Evolutionary conservation across 306 rosid genomes (phyloP).

Genomic region (Alnus glutinosa): DNA sequence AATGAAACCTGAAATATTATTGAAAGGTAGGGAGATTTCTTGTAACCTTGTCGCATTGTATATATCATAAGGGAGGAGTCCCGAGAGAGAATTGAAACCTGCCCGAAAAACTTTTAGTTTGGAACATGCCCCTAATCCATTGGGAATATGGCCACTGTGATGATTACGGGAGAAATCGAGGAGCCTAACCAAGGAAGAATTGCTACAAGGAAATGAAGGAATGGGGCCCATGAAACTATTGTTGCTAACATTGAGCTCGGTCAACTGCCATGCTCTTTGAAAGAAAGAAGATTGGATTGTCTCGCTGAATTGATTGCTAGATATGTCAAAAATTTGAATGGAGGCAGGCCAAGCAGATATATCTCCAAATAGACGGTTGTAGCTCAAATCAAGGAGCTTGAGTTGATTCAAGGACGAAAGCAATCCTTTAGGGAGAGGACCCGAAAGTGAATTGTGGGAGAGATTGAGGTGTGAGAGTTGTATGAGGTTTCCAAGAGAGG

Average conservation of each 20-base stretch:
- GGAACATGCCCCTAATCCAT: too few relatives aligned
- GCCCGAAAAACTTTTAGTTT: too few relatives aligned
- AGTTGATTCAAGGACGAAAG: constrained; percentile 2
- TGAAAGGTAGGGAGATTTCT: too few relatives aligned
- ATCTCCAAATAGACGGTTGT: too few relatives aligned
- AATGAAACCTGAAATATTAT: too few relatives aligned
- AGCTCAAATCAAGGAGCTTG: constrained; percentile 5
- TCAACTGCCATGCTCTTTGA: background rate
- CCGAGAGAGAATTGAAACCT: too few relatives aligned
- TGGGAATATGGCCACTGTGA: background rate
- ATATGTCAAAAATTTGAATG: too few relatives aligned
- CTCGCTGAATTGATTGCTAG: too few relatives aligned
- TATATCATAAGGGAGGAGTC: too few relatives aligned
- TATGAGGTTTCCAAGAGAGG: background rate
- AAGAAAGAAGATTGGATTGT: background rate
- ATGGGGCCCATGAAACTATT: background rate
- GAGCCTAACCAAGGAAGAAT: background rate
- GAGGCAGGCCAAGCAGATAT: too few relatives aligned
- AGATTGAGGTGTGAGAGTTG: background rate
- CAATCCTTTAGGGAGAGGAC: background rate
- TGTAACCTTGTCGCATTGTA: too few relatives aligned
- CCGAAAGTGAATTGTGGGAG: background rate
- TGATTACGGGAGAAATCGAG: background rate
- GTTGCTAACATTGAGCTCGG: background rate
- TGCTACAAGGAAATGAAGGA: background rate